Conservation (phyloP, 1,139 yeast genomes). For the Candida sanyaensis region DNA sequence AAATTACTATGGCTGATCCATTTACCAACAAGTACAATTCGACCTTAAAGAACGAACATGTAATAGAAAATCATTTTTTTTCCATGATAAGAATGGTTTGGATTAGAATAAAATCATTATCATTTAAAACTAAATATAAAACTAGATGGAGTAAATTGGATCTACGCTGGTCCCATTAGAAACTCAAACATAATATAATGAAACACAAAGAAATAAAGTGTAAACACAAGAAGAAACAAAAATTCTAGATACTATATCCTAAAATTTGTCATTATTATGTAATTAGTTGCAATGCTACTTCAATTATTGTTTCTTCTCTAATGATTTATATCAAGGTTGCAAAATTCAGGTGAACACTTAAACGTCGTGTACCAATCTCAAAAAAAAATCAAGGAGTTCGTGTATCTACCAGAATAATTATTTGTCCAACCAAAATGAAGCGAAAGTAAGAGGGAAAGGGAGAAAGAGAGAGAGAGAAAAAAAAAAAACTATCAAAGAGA, state of each 20-base stretch:
- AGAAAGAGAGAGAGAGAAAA: not conserved
- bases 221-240: not conserved
- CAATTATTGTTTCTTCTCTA: no score
- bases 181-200: not conserved
- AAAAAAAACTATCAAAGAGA: not conserved
- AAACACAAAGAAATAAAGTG: not conserved
- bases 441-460: conserved; percentile 4
- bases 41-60: no score
- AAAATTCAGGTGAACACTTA: not conserved
- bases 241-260: no score
- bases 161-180: not conserved
- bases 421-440: conserved; percentile 13
- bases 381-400: not conserved
- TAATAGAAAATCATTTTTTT: no score
- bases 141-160: no score
- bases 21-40: no score
- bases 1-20: no score
- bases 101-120: no score
- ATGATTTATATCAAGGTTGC: not conserved
- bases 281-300: no score
- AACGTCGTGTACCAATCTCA: not conserved
- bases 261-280: no score
- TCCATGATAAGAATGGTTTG: no score
- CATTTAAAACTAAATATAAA: no score
- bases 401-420: not conserved